Percentiles rank a stretch among this genome's conserved stretches.
phyloP scores from a whole-genome alignment of 495 filamentous ascomycete genomes.

The Neurospora tetrasperma region DNA sequence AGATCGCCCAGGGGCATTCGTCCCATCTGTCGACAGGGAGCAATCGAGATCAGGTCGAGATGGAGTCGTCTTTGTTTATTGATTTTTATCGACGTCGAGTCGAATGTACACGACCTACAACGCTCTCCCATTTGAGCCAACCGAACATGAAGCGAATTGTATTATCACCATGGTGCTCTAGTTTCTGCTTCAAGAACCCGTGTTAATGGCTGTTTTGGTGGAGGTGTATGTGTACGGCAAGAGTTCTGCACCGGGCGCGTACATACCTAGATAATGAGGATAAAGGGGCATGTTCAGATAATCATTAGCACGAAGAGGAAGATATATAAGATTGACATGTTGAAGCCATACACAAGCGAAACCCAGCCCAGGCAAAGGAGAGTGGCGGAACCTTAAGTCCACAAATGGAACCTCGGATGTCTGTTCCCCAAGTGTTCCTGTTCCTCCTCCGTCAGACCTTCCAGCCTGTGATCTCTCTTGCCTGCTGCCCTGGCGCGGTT shows the following conservation, averaged over 20 bases:
- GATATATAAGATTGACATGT: neutral
- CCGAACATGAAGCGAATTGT: too few species aligned
- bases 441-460: conserved; percentile 40
- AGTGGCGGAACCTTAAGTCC: conserved; percentile 6
- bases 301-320: neutral
- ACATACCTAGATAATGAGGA: too few species aligned
- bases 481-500: conserved; percentile 40
- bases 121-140: neutral
- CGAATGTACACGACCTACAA: neutral
- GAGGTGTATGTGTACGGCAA: too few species aligned
- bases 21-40: neutral
- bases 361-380: neutral
- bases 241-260: too few species aligned
- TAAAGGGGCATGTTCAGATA: too few species aligned
- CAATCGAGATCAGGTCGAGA: neutral
- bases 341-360: neutral
- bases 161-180: too few species aligned
- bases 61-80: neutral
- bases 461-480: conserved; percentile 40
- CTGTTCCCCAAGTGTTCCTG: conserved; percentile 38
- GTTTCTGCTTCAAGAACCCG: too few species aligned
- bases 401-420: conserved; percentile 46
- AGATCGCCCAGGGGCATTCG: neutral
- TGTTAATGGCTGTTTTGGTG: too few species aligned
- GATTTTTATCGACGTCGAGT: neutral